Evolutionary conservation across 345 rosid species (phyloP), one percentile per base, ranked within the genome.

Genomic region (Gossypium herbaceum): DNA sequence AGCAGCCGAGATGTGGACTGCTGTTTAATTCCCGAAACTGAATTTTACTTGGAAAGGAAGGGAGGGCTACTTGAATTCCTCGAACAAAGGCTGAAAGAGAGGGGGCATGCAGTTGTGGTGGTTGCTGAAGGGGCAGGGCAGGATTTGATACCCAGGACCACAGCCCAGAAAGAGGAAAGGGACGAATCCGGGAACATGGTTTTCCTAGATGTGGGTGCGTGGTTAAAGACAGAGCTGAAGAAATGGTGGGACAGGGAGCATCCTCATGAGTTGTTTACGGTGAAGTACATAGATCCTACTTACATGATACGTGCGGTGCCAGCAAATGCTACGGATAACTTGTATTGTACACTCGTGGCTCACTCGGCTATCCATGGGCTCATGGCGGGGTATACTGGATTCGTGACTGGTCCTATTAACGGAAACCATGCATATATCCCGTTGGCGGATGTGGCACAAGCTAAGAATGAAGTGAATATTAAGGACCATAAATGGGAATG

Each of bases 1-100:
- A 92, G 98, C 82, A 94, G 94, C 85, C 88, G 98, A 12, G 98
- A 92, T 27, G 98, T 94, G 9, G 98, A 94, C 83, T 94, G 97
- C 79, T 90, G 95, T 78, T 75, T 91, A 63, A 94, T 94, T 57
- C 98, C 98, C 0, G 98, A 94, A 79, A 82, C 58, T 57, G 80
- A 83, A 2, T 91, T 94, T 76, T 92, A 77, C 88, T 76, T 91
- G 79, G 88, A 91, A 80, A 96, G 93, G 8, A 57, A 82, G 79
- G 94, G 93, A 67, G 98, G 98, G 24, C 79, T 94, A 22, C 79
- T 90, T 45, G 96, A 91, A 47, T 94, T 94, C 74, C 86, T 94
- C 1, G 91, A 81, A 60, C 78, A 75, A 50, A 76, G 82, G 61
- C 69, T 90, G 51, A 81, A 80, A 73, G 89, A 86, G 44, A 80